Conservation (phyloP, 2,329 filamentous ascomycete species). For the Neonectria magnoliae region DNA sequence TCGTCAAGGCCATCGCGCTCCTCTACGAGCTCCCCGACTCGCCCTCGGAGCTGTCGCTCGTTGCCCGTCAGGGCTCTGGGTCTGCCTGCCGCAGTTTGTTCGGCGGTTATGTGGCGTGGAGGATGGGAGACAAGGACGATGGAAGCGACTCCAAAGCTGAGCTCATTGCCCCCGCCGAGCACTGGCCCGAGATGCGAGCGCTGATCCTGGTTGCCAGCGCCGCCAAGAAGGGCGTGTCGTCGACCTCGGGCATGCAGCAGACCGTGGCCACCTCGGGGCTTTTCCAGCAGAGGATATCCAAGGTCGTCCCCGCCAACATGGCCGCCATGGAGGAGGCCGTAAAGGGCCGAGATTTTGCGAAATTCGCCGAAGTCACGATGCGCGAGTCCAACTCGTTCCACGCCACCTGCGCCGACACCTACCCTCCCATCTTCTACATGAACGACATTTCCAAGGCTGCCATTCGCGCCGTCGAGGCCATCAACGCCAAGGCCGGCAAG, state of each 20-base stretch:
- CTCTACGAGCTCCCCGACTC: constrained; percentile 87
- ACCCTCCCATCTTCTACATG: constrained; percentile 98
- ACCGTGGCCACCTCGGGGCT: constrained; percentile 92
- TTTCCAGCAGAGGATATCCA: constrained; percentile 78
- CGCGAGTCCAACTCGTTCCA: constrained; percentile 98
- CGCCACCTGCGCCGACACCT: constrained; percentile 91
- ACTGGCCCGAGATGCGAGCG: constrained; percentile 97
- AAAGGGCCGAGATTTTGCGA: constrained; percentile 79
- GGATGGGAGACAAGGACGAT: constrained; percentile 78
- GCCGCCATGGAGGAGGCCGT: constrained; percentile 85
- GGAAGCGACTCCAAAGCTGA: constrained; percentile 89
- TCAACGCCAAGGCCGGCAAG: constrained; percentile 83
- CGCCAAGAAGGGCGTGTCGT: constrained; percentile 94
- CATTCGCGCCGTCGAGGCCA: constrained; percentile 86
- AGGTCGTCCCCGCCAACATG: constrained; percentile 87
- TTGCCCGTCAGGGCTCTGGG: constrained; percentile 93
- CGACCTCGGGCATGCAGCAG: constrained; percentile 95
- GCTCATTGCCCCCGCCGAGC: constrained; percentile 84
- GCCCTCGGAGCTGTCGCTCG: constrained; percentile 84
- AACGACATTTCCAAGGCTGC: constrained; percentile 92
- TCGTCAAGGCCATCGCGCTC: constrained; percentile 88
- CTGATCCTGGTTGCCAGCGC: constrained; percentile 91
- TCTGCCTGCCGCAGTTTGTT: constrained; percentile 94
- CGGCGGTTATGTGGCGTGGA: constrained; percentile 96
- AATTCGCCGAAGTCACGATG: constrained; percentile 93